Conservation (phyloP, 2,329 filamentous ascomycete genomes). For the Berkeleyomyces basicola region DNA sequence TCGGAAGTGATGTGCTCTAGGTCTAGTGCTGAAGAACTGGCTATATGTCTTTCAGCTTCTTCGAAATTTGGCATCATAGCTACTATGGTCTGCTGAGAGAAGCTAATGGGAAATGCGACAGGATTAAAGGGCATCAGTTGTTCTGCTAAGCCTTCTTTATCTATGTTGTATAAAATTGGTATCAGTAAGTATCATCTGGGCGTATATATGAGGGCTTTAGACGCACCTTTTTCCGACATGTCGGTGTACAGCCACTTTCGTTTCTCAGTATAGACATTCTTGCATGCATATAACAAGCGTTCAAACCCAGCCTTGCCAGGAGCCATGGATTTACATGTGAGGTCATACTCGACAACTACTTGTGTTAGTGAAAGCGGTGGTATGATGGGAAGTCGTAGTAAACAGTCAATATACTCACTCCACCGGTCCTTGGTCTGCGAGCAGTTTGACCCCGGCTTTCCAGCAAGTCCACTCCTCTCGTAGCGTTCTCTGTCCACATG, state of each 20-base stretch:
- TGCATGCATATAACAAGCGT: conserved; percentile 58
- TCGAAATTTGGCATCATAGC: conserved; percentile 29
- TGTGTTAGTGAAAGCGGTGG: conserved; percentile 17
- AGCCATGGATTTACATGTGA: conserved; percentile 59
- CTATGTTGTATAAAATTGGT: not conserved
- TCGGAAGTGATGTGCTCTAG: conserved; percentile 32
- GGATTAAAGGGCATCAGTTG: conserved; percentile 15
- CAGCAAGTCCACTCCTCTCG: conserved; percentile 65
- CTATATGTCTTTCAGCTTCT: not conserved
- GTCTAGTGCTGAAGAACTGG: conserved; percentile 17
- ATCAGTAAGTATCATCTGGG: not conserved
- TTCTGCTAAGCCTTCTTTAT: conserved; percentile 2
- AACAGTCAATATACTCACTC: conserved; percentile 31
- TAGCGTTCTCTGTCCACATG: conserved; percentile 69
- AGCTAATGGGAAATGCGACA: not conserved
- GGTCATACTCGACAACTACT: conserved; percentile 58
- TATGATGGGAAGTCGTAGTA: not conserved
- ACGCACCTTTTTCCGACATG: conserved; percentile 20
- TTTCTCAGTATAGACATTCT: conserved; percentile 53
- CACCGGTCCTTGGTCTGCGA: conserved; percentile 50
- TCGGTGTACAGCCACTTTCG: conserved; percentile 68
- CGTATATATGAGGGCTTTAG: not conserved
- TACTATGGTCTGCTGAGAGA: conserved; percentile 27
- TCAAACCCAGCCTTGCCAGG: conserved; percentile 74
- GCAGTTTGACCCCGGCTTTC: conserved; percentile 44